A percentile compares a stretch with the other conserved stretches of the same genome.
Conservation (phyloP, 2,329 filamentous ascomycete species). For the Podosphaera leucotricha region DNA sequence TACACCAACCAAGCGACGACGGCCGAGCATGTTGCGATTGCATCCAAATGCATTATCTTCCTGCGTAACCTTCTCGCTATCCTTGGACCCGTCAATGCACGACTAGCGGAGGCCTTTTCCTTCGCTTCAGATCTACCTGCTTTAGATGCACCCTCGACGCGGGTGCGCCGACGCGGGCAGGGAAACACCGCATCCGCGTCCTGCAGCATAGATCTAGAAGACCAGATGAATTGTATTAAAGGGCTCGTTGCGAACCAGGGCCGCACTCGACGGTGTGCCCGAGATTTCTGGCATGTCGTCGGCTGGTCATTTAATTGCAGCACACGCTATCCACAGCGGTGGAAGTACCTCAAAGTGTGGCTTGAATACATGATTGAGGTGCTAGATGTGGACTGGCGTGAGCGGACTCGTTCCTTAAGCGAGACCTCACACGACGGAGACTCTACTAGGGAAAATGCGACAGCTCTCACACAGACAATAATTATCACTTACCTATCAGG, state of each 20-base stretch:
- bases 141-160: conserved; percentile 5
- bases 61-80: conserved; percentile 41
- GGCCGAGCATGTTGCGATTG: conserved; percentile 33
- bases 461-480: conserved; percentile 28
- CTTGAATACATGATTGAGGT: conserved; percentile 58
- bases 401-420: conserved; percentile 28
- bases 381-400: conserved; percentile 45
- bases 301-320: conserved; percentile 93
- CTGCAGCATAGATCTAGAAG: conserved; percentile 18
- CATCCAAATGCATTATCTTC: conserved; percentile 44
- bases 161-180: conserved; percentile 9
- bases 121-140: conserved; percentile 24
- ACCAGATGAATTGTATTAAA: conserved; percentile 21
- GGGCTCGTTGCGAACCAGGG: conserved; percentile 36
- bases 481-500: conserved; percentile 27
- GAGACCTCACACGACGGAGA: conserved; percentile 1
- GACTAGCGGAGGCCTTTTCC: conserved; percentile 45
- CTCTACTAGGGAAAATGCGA: not conserved
- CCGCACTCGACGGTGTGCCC: conserved; percentile 50
- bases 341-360: conserved; percentile 65
- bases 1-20: conserved; percentile 51
- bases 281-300: conserved; percentile 71
- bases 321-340: conserved; percentile 43
- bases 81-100: conserved; percentile 46
- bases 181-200: conserved; percentile 15